Conservation (phyloP, 2,329 filamentous ascomycete species). For the Domatiomyces catenatus region DNA sequence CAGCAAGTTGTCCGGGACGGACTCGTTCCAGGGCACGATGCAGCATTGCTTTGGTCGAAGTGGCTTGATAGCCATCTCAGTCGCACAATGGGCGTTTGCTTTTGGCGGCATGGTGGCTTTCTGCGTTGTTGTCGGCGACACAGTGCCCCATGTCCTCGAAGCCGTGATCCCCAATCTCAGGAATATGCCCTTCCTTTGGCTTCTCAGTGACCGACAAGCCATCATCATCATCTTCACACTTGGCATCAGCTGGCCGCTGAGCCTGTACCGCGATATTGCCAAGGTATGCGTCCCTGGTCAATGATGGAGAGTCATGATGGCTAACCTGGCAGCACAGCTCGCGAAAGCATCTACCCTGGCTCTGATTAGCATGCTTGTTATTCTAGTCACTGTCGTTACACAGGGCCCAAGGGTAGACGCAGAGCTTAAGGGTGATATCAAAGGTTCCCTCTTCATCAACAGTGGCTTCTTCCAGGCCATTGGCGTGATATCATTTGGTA, state of each 20-base stretch:
- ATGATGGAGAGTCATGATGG: constrained; percentile 3
- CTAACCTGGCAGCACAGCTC: constrained; percentile 42
- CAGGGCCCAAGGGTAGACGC: constrained; percentile 62
- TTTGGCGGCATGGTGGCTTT: constrained; percentile 99
- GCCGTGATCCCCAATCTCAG: constrained; percentile 66
- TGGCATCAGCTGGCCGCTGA: constrained; percentile 77
- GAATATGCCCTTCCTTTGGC: constrained; percentile 60
- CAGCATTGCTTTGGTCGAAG: constrained; percentile 84
- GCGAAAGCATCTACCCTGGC: constrained; percentile 92
- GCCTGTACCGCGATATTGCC: constrained; percentile 88
- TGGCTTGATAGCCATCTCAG: constrained; percentile 72
- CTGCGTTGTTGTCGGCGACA: constrained; percentile 91
- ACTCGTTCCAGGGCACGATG: constrained; percentile 90
- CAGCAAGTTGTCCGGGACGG: constrained; percentile 84
- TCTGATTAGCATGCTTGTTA: constrained; percentile 81
- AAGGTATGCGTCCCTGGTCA: constrained; percentile 46
- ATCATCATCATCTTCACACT: constrained; percentile 81
- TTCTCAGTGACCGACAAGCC: constrained; percentile 65
- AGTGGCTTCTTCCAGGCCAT: constrained; percentile 86
- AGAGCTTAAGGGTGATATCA: constrained; percentile 57
- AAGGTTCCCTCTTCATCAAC: constrained; percentile 60
- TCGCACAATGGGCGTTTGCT: constrained; percentile 96
- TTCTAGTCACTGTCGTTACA: constrained; percentile 72
- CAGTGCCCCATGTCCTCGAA: constrained; percentile 75
- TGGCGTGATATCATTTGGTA: constrained; percentile 94